Evolutionary conservation across 2,329 filamentous ascomycete genomes (phyloP).

Genomic region (Blastomyces gilchristii): DNA sequence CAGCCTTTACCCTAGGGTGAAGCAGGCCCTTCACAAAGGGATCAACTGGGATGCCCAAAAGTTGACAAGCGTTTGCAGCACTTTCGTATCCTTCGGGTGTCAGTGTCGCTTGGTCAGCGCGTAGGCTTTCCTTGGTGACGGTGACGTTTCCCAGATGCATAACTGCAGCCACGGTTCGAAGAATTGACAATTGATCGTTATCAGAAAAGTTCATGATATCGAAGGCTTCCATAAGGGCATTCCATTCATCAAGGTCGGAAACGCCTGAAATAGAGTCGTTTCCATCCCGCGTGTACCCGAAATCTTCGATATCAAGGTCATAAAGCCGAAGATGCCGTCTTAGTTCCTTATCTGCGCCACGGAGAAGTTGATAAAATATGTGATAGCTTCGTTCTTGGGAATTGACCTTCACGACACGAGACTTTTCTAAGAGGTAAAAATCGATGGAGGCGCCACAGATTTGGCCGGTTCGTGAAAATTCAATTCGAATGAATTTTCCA

Average conservation of each 20-base stretch:
- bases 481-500: constrained; percentile 96
- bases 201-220: constrained; percentile 86
- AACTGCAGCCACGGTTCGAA: constrained; percentile 81
- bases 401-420: constrained; percentile 85
- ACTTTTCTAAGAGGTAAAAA: constrained; percentile 97
- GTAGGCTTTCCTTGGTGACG: constrained; percentile 80
- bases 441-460: constrained; percentile 96
- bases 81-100: constrained; percentile 63
- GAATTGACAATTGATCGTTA: constrained; percentile 69
- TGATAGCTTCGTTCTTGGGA: constrained; percentile 89
- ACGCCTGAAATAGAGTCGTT: constrained; percentile 87
- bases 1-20: constrained; percentile 89
- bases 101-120: constrained; percentile 80
- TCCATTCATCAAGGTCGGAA: constrained; percentile 86
- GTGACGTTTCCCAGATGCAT: constrained; percentile 87
- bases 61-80: constrained; percentile 66
- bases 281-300: constrained; percentile 81
- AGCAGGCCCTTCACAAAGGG: constrained; percentile 80
- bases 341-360: constrained; percentile 64
- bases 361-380: constrained; percentile 89
- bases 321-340: constrained; percentile 68
- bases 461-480: constrained; percentile 76
- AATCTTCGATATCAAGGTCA: constrained; percentile 68
- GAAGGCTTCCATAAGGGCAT: constrained; percentile 81
- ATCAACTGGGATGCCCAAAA: constrained; percentile 75